These are phyloP conservation scores for Neophaeococcomyces mojaviensis DNA, from an alignment of 2,329 filamentous ascomycete genomes.

Conservation along the genomic window DNA sequence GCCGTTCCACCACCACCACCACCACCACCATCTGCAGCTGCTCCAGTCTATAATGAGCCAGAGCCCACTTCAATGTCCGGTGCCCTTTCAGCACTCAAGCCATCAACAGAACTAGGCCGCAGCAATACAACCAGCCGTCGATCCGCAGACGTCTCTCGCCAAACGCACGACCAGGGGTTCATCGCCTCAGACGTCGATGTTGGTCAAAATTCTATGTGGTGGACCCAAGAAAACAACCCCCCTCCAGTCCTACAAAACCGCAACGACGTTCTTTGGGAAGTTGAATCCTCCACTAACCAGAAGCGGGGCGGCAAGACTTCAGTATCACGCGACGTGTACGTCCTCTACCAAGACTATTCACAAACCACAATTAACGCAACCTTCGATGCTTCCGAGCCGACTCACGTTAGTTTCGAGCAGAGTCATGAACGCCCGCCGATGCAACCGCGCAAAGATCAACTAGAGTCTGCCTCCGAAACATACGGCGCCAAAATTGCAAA, in stretches of 20 bases:
- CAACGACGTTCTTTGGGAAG: constrained; percentile 74
- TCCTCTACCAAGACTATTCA: constrained; percentile 94
- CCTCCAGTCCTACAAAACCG: constrained; percentile 77
- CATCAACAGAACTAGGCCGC: constrained; percentile 59
- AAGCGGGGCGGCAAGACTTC: constrained; percentile 63
- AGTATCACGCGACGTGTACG: constrained; percentile 71
- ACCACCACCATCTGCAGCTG: constrained; percentile 40
- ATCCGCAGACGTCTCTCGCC: constrained; percentile 69
- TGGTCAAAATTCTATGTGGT: constrained; percentile 69
- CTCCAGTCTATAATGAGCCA: constrained; percentile 29
- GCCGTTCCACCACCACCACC: constrained; percentile 27
- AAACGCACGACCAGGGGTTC: constrained; percentile 69
- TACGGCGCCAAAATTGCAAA: constrained; percentile 69
- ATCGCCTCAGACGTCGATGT: constrained; percentile 86
- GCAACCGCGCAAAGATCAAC: constrained; percentile 79
- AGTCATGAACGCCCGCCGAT: constrained; percentile 77
- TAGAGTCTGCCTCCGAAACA: constrained; percentile 74
- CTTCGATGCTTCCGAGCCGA: constrained; percentile 67
- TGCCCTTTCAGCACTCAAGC: constrained; percentile 36
- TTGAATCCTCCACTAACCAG: constrained; percentile 65
- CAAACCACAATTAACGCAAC: constrained; percentile 79
- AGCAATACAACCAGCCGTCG: constrained; percentile 42
- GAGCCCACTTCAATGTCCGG: constrained; percentile 31
- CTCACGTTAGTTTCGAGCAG: constrained; percentile 71
- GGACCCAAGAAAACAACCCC: constrained; percentile 69